A percentile compares a stretch with the other conserved stretches of the same genome.
Conservation (phyloP, 352 stramenopile genomes). For the Globisporangium cederbergense region DNA sequence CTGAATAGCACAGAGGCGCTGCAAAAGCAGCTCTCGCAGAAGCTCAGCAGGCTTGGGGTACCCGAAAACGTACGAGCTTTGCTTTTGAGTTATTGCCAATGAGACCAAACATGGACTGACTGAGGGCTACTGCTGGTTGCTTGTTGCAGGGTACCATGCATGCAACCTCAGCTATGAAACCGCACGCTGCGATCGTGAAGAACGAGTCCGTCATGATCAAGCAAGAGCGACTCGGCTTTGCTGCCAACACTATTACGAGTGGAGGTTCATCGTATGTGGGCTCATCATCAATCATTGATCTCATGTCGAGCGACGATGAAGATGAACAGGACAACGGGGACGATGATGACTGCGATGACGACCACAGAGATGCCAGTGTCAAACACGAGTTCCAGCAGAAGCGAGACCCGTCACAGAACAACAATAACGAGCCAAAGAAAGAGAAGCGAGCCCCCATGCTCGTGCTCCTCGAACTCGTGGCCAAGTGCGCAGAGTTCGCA, state of each 20-base stretch:
- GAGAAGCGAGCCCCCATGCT: background rate
- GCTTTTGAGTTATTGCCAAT: background rate
- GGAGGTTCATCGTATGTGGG: background rate
- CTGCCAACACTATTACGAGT: background rate
- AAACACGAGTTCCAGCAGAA: background rate
- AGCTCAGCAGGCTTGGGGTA: background rate
- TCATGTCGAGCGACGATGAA: background rate
- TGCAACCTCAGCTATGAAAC: background rate
- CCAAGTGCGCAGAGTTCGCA: background rate
- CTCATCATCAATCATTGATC: background rate
- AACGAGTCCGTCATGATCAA: background rate
- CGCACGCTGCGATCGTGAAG: background rate
- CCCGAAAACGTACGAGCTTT: background rate
- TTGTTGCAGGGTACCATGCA: background rate
- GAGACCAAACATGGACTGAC: background rate
- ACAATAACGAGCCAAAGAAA: background rate
- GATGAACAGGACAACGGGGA: background rate
- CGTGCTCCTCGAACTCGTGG: background rate
- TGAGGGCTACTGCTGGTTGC: background rate
- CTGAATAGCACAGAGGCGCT: background rate
- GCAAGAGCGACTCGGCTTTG: background rate
- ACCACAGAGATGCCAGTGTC: background rate
- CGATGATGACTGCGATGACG: background rate
- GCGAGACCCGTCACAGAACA: background rate
- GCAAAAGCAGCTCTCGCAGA: background rate